Percentiles rank a stretch among this genome's conserved stretches.
These are phyloP conservation scores for Sisymbrium altissimum DNA, from an alignment of 345 rosid species.

Conservation along the genomic window DNA sequence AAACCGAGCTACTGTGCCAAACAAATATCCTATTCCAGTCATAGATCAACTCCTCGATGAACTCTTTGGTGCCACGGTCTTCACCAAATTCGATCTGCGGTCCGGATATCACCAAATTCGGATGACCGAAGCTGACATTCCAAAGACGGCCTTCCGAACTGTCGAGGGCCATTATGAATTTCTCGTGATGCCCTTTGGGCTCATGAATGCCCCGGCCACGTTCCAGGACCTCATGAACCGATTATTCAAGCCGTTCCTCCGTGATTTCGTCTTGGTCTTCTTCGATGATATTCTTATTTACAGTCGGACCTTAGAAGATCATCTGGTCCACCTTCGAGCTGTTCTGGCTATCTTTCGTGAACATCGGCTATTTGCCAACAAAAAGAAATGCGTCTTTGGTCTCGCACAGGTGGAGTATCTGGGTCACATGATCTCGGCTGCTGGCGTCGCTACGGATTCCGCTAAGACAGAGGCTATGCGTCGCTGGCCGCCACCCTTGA, in stretches of 20 bases:
- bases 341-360: neutral
- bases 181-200: neutral
- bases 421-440: neutral
- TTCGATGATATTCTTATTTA: neutral
- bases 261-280: neutral
- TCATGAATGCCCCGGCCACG: neutral
- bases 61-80: neutral
- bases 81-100: neutral
- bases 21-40: neutral
- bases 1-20: neutral
- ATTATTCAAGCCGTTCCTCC: too few relatives aligned
- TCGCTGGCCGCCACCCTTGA: neutral
- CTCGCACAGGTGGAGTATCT: neutral
- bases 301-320: neutral
- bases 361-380: neutral
- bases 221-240: neutral
- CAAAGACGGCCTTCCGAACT: neutral
- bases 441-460: neutral
- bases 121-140: neutral
- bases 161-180: neutral
- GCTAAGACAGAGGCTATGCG: neutral
- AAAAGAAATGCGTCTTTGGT: neutral
- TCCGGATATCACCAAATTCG: neutral
- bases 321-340: neutral
- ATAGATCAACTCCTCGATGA: neutral